Percentiles rank a stretch among this genome's conserved stretches.
Evolutionary conservation across 2,329 filamentous ascomycete genomes (phyloP).

Genomic region (Fusarium sp.): DNA sequence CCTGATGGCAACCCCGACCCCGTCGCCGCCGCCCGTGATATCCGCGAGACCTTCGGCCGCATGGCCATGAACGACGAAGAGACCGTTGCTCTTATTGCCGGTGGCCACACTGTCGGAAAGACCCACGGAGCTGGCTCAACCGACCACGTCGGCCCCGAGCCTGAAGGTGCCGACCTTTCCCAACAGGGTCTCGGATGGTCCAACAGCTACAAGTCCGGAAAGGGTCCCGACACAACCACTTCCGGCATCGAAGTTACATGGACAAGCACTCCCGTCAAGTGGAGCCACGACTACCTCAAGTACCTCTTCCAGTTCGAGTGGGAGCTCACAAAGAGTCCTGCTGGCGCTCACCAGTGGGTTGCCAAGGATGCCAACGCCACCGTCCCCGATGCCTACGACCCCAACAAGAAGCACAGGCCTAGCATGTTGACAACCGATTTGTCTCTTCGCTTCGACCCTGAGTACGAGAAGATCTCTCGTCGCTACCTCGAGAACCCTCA

Average conservation of each 20-base stretch:
- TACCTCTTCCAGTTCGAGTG: slow-evolving; percentile 85
- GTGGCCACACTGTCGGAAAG: slow-evolving; percentile 86
- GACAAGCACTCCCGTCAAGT: slow-evolving; percentile 74
- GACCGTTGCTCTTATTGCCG: slow-evolving; percentile 81
- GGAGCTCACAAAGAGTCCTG: slow-evolving; percentile 80
- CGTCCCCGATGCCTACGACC: slow-evolving; percentile 53
- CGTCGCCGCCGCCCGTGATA: slow-evolving; percentile 74
- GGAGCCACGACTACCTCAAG: slow-evolving; percentile 79
- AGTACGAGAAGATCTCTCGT: slow-evolving; percentile 82
- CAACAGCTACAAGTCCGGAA: slow-evolving; percentile 73
- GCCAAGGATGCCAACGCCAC: slow-evolving; percentile 63
- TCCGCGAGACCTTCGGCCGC: slow-evolving; percentile 78
- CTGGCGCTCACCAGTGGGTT: slow-evolving; percentile 80
- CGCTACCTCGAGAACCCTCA: slow-evolving; percentile 76
- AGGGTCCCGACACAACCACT: slow-evolving; percentile 78
- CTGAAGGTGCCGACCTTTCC: slow-evolving; percentile 71
- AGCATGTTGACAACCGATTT: slow-evolving; percentile 53
- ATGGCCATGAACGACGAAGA: slow-evolving; percentile 89
- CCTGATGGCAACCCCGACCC: slow-evolving; percentile 79
- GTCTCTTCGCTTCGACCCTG: slow-evolving; percentile 76
- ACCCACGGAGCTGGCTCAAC: slow-evolving; percentile 68
- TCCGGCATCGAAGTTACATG: slow-evolving; percentile 82
- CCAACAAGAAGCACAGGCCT: slow-evolving; percentile 36
- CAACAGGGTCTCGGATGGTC: slow-evolving; percentile 78
- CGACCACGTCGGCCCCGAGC: slow-evolving; percentile 72